phyloP scores from a whole-genome alignment of 495 filamentous ascomycete genomes.

The Chlorociboria aeruginascens region DNA sequence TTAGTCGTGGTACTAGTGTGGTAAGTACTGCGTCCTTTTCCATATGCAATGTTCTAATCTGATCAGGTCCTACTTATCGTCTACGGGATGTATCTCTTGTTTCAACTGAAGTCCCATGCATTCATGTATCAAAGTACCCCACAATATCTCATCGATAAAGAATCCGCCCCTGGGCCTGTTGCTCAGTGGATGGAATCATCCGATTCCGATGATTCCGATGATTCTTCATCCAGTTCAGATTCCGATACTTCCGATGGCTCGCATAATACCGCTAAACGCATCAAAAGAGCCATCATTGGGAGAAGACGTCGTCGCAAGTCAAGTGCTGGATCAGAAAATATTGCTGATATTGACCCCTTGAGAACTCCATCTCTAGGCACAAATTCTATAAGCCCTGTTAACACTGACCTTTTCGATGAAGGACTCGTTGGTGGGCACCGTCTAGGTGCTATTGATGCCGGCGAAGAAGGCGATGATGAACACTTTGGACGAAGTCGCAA shows the following conservation, averaged over 20 bases:
- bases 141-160: constrained; percentile 80
- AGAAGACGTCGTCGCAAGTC: constrained; percentile 54
- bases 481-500: constrained; percentile 6
- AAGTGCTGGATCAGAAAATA: constrained; percentile 51
- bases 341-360: constrained; percentile 15
- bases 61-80: constrained; percentile 57
- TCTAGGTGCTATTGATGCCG: constrained; percentile 12
- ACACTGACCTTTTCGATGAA: constrained; percentile 6
- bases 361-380: constrained; percentile 9
- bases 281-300: constrained; percentile 47
- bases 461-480: constrained; percentile 18
- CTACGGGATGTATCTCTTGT: constrained; percentile 75
- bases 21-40: constrained; percentile 30
- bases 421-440: constrained; percentile 4
- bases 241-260: constrained; percentile 53
- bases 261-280: constrained; percentile 51
- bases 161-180: constrained; percentile 73
- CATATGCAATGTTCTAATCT: not conserved
- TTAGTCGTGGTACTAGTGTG: constrained; percentile 86
- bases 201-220: constrained; percentile 41
- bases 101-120: constrained; percentile 84
- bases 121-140: constrained; percentile 88
- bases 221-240: constrained; percentile 50
- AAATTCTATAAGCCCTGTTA: constrained; percentile 1
- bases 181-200: constrained; percentile 67